Evolutionary conservation across 768 basidiomycete species (phyloP).

Genomic region (Panus rudis): DNA sequence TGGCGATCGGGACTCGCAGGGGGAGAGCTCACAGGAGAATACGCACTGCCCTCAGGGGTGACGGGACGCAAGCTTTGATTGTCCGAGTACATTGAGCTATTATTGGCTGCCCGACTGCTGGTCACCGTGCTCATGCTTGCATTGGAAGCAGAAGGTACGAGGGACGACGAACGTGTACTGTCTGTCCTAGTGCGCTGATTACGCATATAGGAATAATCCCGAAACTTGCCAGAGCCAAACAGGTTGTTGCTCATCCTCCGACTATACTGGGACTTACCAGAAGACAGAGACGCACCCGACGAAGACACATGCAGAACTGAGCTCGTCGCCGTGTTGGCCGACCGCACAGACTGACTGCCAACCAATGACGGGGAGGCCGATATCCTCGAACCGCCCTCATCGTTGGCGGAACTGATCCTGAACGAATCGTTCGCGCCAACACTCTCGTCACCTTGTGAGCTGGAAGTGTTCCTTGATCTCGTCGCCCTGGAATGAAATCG

Average conservation of each 20-base stretch:
- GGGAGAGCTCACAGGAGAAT: slow-evolving; percentile 30
- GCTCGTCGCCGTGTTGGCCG: slow-evolving; percentile 28
- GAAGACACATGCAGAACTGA: slow-evolving; percentile 22
- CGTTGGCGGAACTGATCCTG: slow-evolving; percentile 6
- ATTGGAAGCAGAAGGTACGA: slow-evolving; percentile 39
- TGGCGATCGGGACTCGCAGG: slow-evolving; percentile 39
- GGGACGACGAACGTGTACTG: slow-evolving; percentile 27
- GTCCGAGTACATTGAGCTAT: slow-evolving; percentile 36
- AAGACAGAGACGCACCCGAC: slow-evolving; percentile 22
- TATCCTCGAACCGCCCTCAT: slow-evolving; percentile 6
- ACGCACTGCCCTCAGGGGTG: slow-evolving; percentile 47
- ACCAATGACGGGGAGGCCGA: slow-evolving; percentile 9
- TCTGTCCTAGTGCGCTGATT: slow-evolving; percentile 40
- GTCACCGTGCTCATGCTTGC: slow-evolving; percentile 32
- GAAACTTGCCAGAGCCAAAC: slow-evolving; percentile 73
- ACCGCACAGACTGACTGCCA: slow-evolving; percentile 19
- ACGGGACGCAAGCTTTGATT: slow-evolving; percentile 41
- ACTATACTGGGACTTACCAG: slow-evolving; percentile 38
- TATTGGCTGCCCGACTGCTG: slow-evolving; percentile 39
- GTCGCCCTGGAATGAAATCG: slow-evolving; percentile 35
- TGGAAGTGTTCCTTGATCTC: slow-evolving; percentile 9
- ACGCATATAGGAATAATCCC: slow-evolving; percentile 68
- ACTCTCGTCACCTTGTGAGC: slow-evolving; percentile 5
- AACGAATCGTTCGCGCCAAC: background rate
- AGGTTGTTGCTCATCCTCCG: slow-evolving; percentile 84